Evolutionary conservation across 2,329 filamentous ascomycete species (phyloP).

Genomic region (Penicillium sp.): DNA sequence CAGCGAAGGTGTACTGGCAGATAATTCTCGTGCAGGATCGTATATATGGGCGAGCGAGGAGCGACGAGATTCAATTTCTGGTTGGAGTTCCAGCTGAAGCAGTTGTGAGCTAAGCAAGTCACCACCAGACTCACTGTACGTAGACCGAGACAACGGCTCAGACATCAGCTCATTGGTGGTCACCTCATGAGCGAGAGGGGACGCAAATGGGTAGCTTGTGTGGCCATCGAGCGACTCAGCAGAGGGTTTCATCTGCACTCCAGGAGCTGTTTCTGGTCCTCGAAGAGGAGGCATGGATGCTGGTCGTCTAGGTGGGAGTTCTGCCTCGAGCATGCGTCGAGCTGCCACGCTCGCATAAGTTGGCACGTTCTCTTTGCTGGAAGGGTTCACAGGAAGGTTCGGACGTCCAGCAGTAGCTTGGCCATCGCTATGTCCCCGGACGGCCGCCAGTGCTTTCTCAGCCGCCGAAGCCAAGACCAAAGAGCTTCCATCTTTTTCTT

Average conservation of each 20-base stretch:
- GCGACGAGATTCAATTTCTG: slow-evolving; percentile 23
- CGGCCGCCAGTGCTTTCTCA: slow-evolving; percentile 35
- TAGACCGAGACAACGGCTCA: slow-evolving; percentile 27
- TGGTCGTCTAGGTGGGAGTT: slow-evolving; percentile 16
- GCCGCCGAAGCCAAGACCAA: slow-evolving; percentile 33
- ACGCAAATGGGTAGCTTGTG: slow-evolving; percentile 24
- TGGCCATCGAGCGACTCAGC: slow-evolving; percentile 28
- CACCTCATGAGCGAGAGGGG: slow-evolving; percentile 26
- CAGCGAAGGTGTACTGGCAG: slow-evolving; percentile 26
- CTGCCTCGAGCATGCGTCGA: slow-evolving; percentile 18
- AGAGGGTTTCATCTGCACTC: slow-evolving; percentile 27
- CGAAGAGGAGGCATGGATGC: slow-evolving; percentile 19
- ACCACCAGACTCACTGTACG: slow-evolving; percentile 31
- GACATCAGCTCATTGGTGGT: slow-evolving; percentile 20
- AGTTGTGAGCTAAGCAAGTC: slow-evolving; percentile 18
- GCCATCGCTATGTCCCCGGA: slow-evolving; percentile 35
- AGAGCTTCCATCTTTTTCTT: slow-evolving; percentile 16
- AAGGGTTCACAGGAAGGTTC: slow-evolving; percentile 4
- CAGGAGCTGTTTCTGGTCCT: slow-evolving; percentile 11
- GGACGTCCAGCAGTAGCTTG: slow-evolving; percentile 15
- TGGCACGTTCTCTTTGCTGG: slow-evolving; percentile 27
- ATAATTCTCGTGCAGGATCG: slow-evolving; percentile 20
- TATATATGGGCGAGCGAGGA: slow-evolving; percentile 13
- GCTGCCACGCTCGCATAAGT: slow-evolving; percentile 35
- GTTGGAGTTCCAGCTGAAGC: slow-evolving; percentile 19